Conservation (phyloP, 371 early-diverging fungal genomes). For the Mortierella sp. region DNA sequence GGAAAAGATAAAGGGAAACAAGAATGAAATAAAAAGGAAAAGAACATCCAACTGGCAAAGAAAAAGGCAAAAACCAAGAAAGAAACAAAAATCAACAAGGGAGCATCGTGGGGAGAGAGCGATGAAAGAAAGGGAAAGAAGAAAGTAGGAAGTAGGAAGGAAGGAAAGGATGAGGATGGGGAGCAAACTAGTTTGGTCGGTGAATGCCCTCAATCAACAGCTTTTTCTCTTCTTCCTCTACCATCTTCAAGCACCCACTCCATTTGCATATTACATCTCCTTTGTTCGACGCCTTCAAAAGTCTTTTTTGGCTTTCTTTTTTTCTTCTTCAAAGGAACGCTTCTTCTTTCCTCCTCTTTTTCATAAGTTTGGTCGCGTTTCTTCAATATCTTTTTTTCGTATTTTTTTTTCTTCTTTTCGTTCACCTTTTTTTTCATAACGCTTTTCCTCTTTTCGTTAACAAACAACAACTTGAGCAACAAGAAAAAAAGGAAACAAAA, state of each 20-base stretch:
- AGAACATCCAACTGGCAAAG: no score
- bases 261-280: not conserved
- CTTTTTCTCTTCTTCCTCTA: no score
- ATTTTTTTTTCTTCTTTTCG: not conserved
- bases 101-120: no score
- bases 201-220: slow-evolving; percentile 2
- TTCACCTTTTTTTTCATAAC: no score
- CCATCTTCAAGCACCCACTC: not conserved
- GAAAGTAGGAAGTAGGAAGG: not conserved
- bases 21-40: not conserved
- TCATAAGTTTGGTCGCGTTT: no score
- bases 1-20: slow-evolving; percentile 12
- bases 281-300: not conserved
- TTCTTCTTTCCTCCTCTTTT: no score
- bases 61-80: no score
- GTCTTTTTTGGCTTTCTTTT: not conserved
- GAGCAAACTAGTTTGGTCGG: slow-evolving; percentile 13
- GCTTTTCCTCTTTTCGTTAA: not conserved
- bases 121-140: not conserved
- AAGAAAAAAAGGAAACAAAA: not conserved
- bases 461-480: not conserved
- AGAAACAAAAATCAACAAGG: no score
- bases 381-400: not conserved
- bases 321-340: not conserved
- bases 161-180: not conserved